phyloP scores from a whole-genome alignment of 192 early-diverging fungal genomes.

The Coemansia sp. region DNA sequence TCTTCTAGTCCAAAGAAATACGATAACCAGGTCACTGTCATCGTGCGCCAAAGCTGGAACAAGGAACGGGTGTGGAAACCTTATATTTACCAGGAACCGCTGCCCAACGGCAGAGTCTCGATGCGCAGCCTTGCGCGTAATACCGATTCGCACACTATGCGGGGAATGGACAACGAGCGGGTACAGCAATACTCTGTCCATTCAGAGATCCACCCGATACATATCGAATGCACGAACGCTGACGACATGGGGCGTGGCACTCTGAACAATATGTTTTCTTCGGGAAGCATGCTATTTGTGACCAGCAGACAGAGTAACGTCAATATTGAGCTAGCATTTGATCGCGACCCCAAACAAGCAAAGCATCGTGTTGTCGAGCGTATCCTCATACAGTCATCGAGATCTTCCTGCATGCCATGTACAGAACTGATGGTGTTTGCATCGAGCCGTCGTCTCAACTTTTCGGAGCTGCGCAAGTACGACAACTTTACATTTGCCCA shows the following conservation, averaged over 20 bases:
- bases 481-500: slow-evolving; percentile 46
- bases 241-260: slow-evolving; percentile 30
- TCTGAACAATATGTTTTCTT: slow-evolving; percentile 24
- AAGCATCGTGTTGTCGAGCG: slow-evolving; percentile 33
- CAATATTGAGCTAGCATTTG: slow-evolving; percentile 34
- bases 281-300: slow-evolving; percentile 15
- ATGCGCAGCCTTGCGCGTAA: slow-evolving; percentile 7
- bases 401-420: slow-evolving; percentile 29
- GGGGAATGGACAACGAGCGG: slow-evolving; percentile 6
- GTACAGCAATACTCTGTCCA: slow-evolving; percentile 19
- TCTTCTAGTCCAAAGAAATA: neutral
- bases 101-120: slow-evolving; percentile 9
- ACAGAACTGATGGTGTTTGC: slow-evolving; percentile 51
- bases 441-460: slow-evolving; percentile 25
- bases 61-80: slow-evolving; percentile 21
- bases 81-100: slow-evolving; percentile 32
- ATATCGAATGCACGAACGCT: slow-evolving; percentile 24
- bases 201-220: slow-evolving; percentile 15
- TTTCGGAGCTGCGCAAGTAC: slow-evolving; percentile 35
- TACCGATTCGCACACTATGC: slow-evolving; percentile 7
- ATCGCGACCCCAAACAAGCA: neutral
- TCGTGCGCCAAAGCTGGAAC: slow-evolving; percentile 44
- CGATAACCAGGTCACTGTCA: slow-evolving; percentile 9
- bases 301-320: slow-evolving; percentile 30
- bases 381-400: slow-evolving; percentile 30